These are phyloP conservation scores for Schoenoplectus tabernaemontani DNA, from an alignment of 202 grass and related monocot genomes.

Conservation along the genomic window DNA sequence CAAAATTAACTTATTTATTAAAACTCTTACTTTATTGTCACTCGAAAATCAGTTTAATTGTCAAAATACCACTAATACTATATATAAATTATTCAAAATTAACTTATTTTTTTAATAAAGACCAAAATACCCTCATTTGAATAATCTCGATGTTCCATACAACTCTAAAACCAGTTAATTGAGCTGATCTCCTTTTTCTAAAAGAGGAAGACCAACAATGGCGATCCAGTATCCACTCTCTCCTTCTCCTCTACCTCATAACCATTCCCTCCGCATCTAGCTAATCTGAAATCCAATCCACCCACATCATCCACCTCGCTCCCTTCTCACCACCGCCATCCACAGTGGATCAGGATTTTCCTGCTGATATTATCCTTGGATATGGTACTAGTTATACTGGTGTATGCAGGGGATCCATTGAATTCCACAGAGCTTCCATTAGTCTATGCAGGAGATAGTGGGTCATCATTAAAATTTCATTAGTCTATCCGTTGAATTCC, in stretches of 20 bases:
- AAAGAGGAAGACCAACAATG: neutral
- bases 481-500: conserved; percentile 26
- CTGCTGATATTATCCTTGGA: conserved; percentile 56
- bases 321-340: conserved; percentile 37
- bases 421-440: conserved; percentile 29
- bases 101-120: too few relatives aligned
- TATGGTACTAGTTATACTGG: conserved; percentile 40
- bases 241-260: conserved; percentile 12
- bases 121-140: too few relatives aligned
- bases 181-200: neutral
- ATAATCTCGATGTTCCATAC: too few relatives aligned
- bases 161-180: too few relatives aligned
- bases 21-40: too few relatives aligned
- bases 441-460: conserved; percentile 43
- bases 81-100: too few relatives aligned
- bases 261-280: neutral
- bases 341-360: conserved; percentile 55
- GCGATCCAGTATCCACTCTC: neutral
- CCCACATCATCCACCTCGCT: conserved; percentile 61
- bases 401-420: conserved; percentile 35
- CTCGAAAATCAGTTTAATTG: too few relatives aligned
- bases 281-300: conserved; percentile 27
- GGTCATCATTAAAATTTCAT: too few relatives aligned
- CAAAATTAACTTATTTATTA: too few relatives aligned
- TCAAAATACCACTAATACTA: too few relatives aligned